These are phyloP conservation scores for Vachellia collinsii DNA, from an alignment of 306 rosid genomes.

Conservation along the genomic window DNA sequence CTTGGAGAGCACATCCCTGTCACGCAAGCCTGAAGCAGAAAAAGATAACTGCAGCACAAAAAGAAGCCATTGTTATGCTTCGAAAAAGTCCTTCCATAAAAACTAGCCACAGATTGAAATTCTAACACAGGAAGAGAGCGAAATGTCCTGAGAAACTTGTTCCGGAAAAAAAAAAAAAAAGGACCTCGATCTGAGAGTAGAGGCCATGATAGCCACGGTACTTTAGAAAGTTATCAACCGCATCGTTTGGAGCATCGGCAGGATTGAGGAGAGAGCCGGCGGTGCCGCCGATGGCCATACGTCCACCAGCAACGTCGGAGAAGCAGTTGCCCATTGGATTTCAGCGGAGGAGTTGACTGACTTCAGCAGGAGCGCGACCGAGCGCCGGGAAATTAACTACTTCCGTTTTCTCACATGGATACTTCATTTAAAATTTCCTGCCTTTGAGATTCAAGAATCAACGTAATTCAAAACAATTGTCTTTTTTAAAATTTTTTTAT, in stretches of 20 bases:
- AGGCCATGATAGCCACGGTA: constrained; percentile 60
- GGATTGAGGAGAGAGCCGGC: constrained; percentile 31
- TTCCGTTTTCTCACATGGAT: background rate
- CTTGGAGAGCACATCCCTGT: constrained; percentile 75
- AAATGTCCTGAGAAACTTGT: background rate
- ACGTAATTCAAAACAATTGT: background rate
- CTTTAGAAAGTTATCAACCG: constrained; percentile 51
- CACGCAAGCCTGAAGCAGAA: constrained; percentile 59
- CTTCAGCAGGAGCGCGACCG: background rate
- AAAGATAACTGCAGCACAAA: constrained; percentile 55
- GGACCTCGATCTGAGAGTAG: constrained; percentile 77
- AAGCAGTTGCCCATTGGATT: constrained; percentile 70
- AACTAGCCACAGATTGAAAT: background rate
- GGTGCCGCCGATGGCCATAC: constrained; percentile 54
- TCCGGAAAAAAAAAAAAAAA: background rate
- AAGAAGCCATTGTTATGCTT: constrained; percentile 4
- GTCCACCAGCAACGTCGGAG: constrained; percentile 60
- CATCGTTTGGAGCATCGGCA: constrained; percentile 48
- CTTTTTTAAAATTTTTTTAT: too few relatives aligned
- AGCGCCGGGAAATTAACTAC: background rate
- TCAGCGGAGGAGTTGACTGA: background rate
- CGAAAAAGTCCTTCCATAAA: background rate
- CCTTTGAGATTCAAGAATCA: too few relatives aligned
- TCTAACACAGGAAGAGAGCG: background rate
- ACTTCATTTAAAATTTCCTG: background rate